phyloP scores from a whole-genome alignment of 495 filamentous ascomycete species.

The Trichoderma asperelloides region DNA sequence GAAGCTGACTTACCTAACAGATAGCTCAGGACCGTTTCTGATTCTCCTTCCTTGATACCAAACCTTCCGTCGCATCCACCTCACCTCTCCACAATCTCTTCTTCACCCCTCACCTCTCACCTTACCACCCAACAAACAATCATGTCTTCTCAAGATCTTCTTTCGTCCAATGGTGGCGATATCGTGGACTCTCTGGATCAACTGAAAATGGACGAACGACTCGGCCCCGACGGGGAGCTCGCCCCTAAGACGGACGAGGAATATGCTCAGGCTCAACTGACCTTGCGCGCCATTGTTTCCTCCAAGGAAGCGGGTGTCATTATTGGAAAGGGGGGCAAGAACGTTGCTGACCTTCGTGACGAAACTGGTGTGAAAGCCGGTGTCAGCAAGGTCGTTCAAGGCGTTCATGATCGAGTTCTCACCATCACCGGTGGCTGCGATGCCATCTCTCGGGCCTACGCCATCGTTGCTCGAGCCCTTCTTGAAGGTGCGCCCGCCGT shows the following conservation, averaged over 20 bases:
- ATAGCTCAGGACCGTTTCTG: background rate
- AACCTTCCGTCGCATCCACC: conserved; percentile 1
- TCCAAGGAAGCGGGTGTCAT: conserved; percentile 98
- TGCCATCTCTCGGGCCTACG: conserved; percentile 81
- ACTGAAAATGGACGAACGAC: conserved; percentile 39
- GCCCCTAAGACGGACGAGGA: conserved; percentile 88
- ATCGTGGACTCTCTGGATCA: conserved; percentile 42
- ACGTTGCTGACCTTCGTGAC: conserved; percentile 92
- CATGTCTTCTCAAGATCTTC: conserved; percentile 11
- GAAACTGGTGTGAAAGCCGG: conserved; percentile 96
- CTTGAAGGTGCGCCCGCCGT: conserved; percentile 88
- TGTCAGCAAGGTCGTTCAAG: conserved; percentile 96
- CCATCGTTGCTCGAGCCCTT: conserved; percentile 82
- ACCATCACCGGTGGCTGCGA: conserved; percentile 86
- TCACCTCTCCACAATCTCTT: conserved; percentile 9
- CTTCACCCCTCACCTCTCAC: conserved; percentile 8
- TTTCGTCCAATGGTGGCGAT: conserved; percentile 31
- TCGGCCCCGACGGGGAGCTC: conserved; percentile 59
- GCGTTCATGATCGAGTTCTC: conserved; percentile 92
- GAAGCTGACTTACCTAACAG: background rate
- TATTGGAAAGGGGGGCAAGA: conserved; percentile 97
- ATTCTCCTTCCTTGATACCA: background rate
- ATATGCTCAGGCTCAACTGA: conserved; percentile 83
- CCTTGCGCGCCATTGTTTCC: conserved; percentile 92
- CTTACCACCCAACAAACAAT: background rate